Percentiles rank a stretch among this genome's conserved stretches.
These are phyloP conservation scores for Phytophthora sp. DNA, from an alignment of 352 stramenopile genomes.

Conservation along the genomic window DNA sequence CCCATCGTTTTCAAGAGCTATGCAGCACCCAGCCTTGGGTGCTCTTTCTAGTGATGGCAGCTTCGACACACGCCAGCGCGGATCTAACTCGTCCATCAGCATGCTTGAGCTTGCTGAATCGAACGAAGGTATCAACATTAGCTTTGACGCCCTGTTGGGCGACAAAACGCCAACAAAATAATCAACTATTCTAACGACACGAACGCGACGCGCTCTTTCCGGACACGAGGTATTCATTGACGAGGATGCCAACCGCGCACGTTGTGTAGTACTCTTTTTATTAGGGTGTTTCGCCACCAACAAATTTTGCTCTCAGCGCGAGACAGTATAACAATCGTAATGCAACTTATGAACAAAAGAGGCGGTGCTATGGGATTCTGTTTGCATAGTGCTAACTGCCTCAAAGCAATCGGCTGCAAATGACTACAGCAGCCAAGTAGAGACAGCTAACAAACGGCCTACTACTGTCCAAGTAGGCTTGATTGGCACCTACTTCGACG, in stretches of 20 bases:
- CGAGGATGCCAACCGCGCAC: not conserved
- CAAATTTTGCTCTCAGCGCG: slow-evolving; percentile 9
- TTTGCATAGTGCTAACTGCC: too few relatives aligned
- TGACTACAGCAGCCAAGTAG: too few relatives aligned
- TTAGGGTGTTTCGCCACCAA: slow-evolving; percentile 2
- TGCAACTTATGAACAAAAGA: not conserved
- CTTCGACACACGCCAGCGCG: slow-evolving; percentile 36
- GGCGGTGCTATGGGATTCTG: too few relatives aligned
- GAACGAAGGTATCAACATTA: slow-evolving; percentile 23
- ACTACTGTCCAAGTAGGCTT: too few relatives aligned
- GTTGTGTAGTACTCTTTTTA: slow-evolving; percentile 7
- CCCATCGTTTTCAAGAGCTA: slow-evolving; percentile 16
- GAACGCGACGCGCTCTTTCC: not conserved
- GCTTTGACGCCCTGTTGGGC: slow-evolving; percentile 33
- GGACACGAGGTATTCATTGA: not conserved
- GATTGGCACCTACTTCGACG: too few relatives aligned
- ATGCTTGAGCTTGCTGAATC: slow-evolving; percentile 38
- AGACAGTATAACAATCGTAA: not conserved
- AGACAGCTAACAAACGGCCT: too few relatives aligned
- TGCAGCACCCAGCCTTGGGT: slow-evolving; percentile 27
- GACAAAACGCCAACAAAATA: slow-evolving; percentile 23
- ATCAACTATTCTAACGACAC: slow-evolving; percentile 3
- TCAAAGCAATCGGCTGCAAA: too few relatives aligned
- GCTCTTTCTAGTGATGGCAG: slow-evolving; percentile 39
- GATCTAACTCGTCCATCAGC: slow-evolving; percentile 43